Base-by-base conservation (phyloP, 139 green algal genomes). In the Chlorella sp. region DNA sequence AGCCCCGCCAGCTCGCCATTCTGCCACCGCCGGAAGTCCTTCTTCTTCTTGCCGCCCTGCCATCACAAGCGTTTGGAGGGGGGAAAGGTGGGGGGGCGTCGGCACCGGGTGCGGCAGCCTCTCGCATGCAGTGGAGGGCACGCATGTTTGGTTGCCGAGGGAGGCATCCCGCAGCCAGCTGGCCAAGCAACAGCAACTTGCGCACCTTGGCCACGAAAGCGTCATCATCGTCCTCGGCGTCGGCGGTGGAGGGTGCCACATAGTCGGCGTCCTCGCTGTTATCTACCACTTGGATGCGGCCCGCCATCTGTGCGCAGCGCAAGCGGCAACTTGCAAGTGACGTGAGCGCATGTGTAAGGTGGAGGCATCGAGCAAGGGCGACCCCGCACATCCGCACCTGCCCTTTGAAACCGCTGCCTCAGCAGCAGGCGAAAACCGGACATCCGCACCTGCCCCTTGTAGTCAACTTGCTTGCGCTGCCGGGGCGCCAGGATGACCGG, bases 401-500 rank as follows among this genome's bases (percentile, higher is more conserved):
- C 43, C 11, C 8, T 79, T 34, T 13, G 2, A 7, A 22, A 14
- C 41, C 28, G 16, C 13, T 11, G 32, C 30, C 28, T 67, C 20
- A 9, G 20, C 60, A 34, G 17, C 11, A 65, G 9, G 56, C 3
- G 11, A 65, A 24, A 19, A 65, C 3, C 11, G 56, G 16, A 65
- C 20, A 22, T 30, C 11, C 26, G 22, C 22, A 82, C 82, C 81
- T 87, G 73, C 58, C 93, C 84, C 34, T 68, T 84, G 86, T 96
- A 95, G 86, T 93, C 89, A 20, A 96, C 76, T 44, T 82, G 16
- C 54, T 86, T 90, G 72, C 90, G 88, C 54, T 60, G 83, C 43
- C 91, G 88, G 5, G 89, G 91, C 28, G 87, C 87, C 51, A 92
- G 77, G 6, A 88, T 65, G 2, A 86, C 34, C 19, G 68, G 67